Base-by-base conservation (phyloP, 306 rosid genomes). In the Vicia villosa region DNA sequence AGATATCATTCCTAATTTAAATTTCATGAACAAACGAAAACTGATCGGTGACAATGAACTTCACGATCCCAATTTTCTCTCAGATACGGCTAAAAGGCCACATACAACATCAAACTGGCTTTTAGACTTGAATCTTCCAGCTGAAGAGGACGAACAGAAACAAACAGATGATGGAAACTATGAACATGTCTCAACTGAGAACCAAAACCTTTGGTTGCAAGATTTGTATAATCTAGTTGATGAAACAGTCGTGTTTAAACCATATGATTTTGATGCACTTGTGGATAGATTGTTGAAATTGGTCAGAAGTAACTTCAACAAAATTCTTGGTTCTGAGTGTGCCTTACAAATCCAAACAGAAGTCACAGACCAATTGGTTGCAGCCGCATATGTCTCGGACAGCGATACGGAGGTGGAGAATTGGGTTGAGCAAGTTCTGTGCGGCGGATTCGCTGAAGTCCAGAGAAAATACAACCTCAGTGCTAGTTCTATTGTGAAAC, bases 111-210 rank as follows among this genome's bases (percentile, higher is more conserved):
- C 92, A 17, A 83, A 64, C 19, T 69, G 83, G 79, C 71, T 43
- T 63, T 82, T 91, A 71, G 97, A 94, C 80, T 88, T 94, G 82
- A 94, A 94, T 82, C 91, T 86, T 63, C 97, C 99, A 14, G 97
- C 97, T 2, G 91, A 85, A 74, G 91, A 86, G 26, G 79, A 66
- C 34, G 87, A 77, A 56, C 65, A 49, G 45, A 81, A 73, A 32
- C 82, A 80, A 30, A 46, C 47, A 4, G 80, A 74, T 10, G 79
- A 73, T 14, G 78, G 73, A 51, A 73, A 61, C 73, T 58, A 76
- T 0, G 87, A 84, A 69, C 66, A 77, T 34, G 88, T 74, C 71
- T 50, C 80, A 55, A 28, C 82, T 0, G 85, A 75, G 67, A 83
- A 62, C 79, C 82, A 85, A 69, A 79, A 66, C 75, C 74, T 78